phyloP scores from a whole-genome alignment of 331 rosid species.

The Phaseolus coccineus region DNA sequence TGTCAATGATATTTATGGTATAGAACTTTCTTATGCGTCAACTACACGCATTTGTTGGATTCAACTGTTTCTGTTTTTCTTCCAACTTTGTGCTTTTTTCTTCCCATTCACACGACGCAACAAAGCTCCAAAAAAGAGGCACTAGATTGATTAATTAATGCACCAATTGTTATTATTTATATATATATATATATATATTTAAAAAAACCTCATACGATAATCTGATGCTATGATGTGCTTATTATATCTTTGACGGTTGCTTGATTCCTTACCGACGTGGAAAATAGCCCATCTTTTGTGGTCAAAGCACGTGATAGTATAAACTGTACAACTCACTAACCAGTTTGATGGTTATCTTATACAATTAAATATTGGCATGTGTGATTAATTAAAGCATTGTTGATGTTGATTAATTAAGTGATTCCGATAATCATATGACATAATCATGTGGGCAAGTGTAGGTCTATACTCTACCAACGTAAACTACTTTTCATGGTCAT shows the following conservation, averaged over 20 bases:
- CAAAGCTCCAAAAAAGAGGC: background rate
- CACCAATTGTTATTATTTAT: background rate
- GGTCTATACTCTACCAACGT: background rate
- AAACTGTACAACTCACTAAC: conserved; percentile 20
- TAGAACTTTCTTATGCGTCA: conserved; percentile 38
- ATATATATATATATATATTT: too few species aligned
- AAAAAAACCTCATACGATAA: too few species aligned
- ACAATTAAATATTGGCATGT: background rate
- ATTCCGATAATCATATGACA: background rate
- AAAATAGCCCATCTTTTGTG: conserved; percentile 41
- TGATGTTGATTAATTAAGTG: conserved; percentile 6
- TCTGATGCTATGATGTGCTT: background rate
- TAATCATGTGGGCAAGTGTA: background rate
- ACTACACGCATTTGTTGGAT: conserved; percentile 25
- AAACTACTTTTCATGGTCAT: background rate
- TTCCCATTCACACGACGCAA: conserved; percentile 45
- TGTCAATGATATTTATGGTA: background rate
- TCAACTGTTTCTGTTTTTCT: background rate
- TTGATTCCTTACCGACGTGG: conserved; percentile 43
- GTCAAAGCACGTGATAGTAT: conserved; percentile 57
- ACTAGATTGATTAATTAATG: background rate
- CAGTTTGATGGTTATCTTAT: conserved; percentile 21
- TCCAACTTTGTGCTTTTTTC: conserved; percentile 27
- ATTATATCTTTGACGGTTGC: conserved; percentile 48
- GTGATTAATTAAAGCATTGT: conserved; percentile 13